Base-by-base conservation (phyloP, 176 grass and related monocot species). In the Ampelocalamus luodianensis region DNA sequence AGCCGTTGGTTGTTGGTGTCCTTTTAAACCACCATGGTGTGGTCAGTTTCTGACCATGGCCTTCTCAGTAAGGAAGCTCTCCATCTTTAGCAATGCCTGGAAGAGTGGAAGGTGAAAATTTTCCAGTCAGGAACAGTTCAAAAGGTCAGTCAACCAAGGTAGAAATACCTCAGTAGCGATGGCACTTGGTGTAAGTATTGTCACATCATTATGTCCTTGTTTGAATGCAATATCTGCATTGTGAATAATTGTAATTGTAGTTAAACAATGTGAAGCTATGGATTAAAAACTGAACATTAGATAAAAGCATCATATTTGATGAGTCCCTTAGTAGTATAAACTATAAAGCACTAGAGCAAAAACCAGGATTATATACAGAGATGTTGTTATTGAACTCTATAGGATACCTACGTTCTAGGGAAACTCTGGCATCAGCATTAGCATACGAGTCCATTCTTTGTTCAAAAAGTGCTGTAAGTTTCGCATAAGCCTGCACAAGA, bases 351-450 rank as follows among this genome's bases (percentile, higher is more conserved):
- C 59, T 38, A 24, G 44, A 68, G 38, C 22, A 27, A 68, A 73
- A 82, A 83, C 23, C 7, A 81, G 32, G 66, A 76, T 77, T 54
- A 23, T 3, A 76, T 10, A 24, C 26, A 24, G 9, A 5, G 20
- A 43, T 27, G n/a, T 72, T 71, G 51, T 65, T 37, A n/a, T 24
- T 42, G 9, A 72, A 79, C 23, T 71, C 11, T n/a, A 49, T 40
- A 78, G 15, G 55, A 63, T 85, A 88, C 86, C 29, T 94, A 96
- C 91, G 15, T 91, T 96, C 91, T 65, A 96, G 96, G 50, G 86
- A 99, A 85, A 96, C 93, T 89, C 88, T 94, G 58, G 90, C 86
- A 84, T 99, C 90, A 68, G 96, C 96, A 79, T 89, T 96, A 74
- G 93, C 88, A 94, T 99, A 99, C 5, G 88, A 89, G 50, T 94